These are phyloP conservation scores for Elsinoe necatrix DNA, from an alignment of 2,329 filamentous ascomycete genomes.

Conservation along the genomic window DNA sequence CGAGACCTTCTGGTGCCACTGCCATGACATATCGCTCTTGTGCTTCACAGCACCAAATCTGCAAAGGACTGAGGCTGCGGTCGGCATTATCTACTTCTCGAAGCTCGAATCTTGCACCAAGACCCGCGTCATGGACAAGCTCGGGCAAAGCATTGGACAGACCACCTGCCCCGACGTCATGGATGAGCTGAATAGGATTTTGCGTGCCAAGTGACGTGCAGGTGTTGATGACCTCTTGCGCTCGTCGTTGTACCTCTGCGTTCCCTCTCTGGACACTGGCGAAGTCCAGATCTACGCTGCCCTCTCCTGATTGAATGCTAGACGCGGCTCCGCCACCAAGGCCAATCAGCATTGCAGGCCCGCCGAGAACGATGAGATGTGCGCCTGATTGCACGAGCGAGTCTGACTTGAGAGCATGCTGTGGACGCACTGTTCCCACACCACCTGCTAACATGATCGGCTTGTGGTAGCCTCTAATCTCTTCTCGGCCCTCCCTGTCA, in stretches of 20 bases:
- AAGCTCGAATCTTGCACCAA: slow-evolving; percentile 88
- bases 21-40: slow-evolving; percentile 94
- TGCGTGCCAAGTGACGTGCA: slow-evolving; percentile 75
- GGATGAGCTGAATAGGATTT: slow-evolving; percentile 92
- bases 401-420: slow-evolving; percentile 80
- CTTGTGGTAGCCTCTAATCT: slow-evolving; percentile 90
- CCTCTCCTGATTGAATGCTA: slow-evolving; percentile 78
- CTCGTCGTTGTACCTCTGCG: slow-evolving; percentile 87
- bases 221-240: slow-evolving; percentile 96
- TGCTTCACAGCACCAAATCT: slow-evolving; percentile 97
- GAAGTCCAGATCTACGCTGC: slow-evolving; percentile 87
- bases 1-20: slow-evolving; percentile 71
- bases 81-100: slow-evolving; percentile 88
- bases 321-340: slow-evolving; percentile 93
- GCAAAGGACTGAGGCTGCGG: slow-evolving; percentile 83
- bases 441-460: slow-evolving; percentile 98
- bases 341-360: slow-evolving; percentile 95
- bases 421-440: slow-evolving; percentile 81
- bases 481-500: slow-evolving; percentile 52
- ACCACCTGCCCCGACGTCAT: slow-evolving; percentile 93
- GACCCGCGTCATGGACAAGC: slow-evolving; percentile 82
- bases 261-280: slow-evolving; percentile 96
- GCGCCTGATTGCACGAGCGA: slow-evolving; percentile 76
- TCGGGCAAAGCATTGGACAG: slow-evolving; percentile 78
- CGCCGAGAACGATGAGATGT: slow-evolving; percentile 84